Evolutionary conservation across 768 basidiomycete species (phyloP), one percentile per base, ranked within the genome.

Genomic region (Scleroderma bovista): DNA sequence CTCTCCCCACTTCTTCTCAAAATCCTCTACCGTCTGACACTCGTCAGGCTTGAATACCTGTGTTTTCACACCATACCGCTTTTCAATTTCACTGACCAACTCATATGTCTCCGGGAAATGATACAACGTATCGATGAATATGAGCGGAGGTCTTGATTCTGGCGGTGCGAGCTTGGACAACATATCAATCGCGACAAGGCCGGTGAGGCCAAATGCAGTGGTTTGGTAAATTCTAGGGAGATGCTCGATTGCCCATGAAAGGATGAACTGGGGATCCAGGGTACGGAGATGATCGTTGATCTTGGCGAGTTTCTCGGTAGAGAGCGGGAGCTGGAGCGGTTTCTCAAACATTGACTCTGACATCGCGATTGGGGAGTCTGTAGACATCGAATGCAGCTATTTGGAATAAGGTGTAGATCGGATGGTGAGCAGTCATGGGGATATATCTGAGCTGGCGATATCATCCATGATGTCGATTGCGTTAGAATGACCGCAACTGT

Each of bases 71-170:
- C 73, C 72, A 66, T 98, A 99, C 52, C 74, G 79, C 57, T 74
- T 65, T 60, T 84, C 81, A 16, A 93, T 89, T n/a, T 84, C 81
- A 33, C 85, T 79, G 10, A 94, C 86, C 40, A 99, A 84, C 50
- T 84, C 83, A 60, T 96, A 86, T 5, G 95, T 98, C 72, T 97
- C 91, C 3, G 75, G 73, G 69, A 99, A 99, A 72, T 98, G 96
- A 64, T 97, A 93, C 13, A 98, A 75, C 0, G 96, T 98, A 72
- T 99, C 94, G 64, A 97, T 70, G 72, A 99, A 98, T 72, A 98
- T 93, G 17, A 97, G 77, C 1, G 93, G 92, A 1, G 89, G 89
- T 17, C 31, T 59, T 0, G 79, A 77, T 11, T 45, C 44, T 16
- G 70, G 63, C 23, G 72, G 52, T 2, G 85, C 84, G 54, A 93